Base-by-base conservation (phyloP, 768 basidiomycete genomes). In the Ramaria sp. region DNA sequence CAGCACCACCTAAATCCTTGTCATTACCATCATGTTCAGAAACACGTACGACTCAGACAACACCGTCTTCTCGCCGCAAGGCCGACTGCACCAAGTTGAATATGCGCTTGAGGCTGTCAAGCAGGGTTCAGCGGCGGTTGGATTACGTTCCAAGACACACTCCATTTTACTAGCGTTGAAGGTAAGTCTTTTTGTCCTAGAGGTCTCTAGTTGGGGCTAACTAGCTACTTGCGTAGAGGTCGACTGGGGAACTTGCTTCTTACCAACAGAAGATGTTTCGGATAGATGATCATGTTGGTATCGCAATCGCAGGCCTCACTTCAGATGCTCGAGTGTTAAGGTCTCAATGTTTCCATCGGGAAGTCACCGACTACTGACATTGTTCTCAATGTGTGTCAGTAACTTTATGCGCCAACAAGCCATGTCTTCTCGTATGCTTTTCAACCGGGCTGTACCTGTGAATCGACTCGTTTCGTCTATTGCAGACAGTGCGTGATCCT, bases 331-430 rank as follows among this genome's bases (percentile, higher is more conserved):
- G 96, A 69, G 96, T 98, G 1, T 72, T 99, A 64, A 34, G 30
- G 50, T 27, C 42, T 20, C 38, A 41, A 22, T 12, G 49, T 12
- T 41, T 22, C 34, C 31, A 41, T 12, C 20, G 31, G 15, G n/a
- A 49, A n/a, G 50, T 30, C 22, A 20, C 31, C 22, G 30, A 30
- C 12, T 47, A 2, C 58, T 43, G n/a, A 52, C 43, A 22, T 20
- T 27, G 27, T 27, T 27, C 27, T n/a, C 37, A 15, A 22, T 42
- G 4, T 1, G 15, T 0, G 34, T 57, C 3, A 64, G 95, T 69
- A 98, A 99, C 74, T 97, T 95, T 70, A 98, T 99, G 96, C 82
- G 96, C 39, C 96, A 98, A 70, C 91, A 98, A 73, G 95, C 96
- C 50, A 92, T 98, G 86, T 82, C 82, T 33, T 90, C 88, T 12